Percentiles rank a stretch among this genome's conserved stretches.
These are phyloP conservation scores for Pestalotiopsis sp. DNA, from an alignment of 2,329 filamentous ascomycete genomes.

Conservation along the genomic window DNA sequence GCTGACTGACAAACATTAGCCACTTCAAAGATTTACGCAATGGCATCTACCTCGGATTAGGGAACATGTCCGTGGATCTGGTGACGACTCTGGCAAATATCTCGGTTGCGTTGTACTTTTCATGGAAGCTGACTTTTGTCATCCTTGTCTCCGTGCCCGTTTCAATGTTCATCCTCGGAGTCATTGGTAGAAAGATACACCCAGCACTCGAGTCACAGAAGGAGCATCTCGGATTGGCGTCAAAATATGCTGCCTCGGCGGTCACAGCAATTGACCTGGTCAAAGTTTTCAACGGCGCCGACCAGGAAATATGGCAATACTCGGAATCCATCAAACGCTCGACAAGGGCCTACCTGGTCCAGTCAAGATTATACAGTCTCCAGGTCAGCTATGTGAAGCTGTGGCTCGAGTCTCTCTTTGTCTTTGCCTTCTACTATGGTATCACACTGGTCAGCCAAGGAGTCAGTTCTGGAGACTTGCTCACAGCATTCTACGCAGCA, in stretches of 20 bases:
- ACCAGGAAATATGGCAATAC: slow-evolving; percentile 71
- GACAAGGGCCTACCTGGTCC: slow-evolving; percentile 64
- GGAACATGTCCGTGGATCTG: slow-evolving; percentile 65
- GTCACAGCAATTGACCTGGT: slow-evolving; percentile 80
- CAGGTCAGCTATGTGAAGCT: slow-evolving; percentile 77
- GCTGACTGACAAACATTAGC: slow-evolving; percentile 47
- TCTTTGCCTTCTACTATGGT: slow-evolving; percentile 90
- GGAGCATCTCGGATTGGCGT: slow-evolving; percentile 66
- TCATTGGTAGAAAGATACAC: slow-evolving; percentile 64
- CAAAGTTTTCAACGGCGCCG: slow-evolving; percentile 81
- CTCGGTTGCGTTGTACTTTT: slow-evolving; percentile 73
- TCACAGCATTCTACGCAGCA: slow-evolving; percentile 86
- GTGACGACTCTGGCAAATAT: slow-evolving; percentile 69
- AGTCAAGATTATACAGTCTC: slow-evolving; percentile 68
- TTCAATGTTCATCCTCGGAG: slow-evolving; percentile 60
- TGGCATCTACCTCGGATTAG: slow-evolving; percentile 79
- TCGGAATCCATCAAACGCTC: slow-evolving; percentile 57
- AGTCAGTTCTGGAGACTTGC: slow-evolving; percentile 64
- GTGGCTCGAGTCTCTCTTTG: slow-evolving; percentile 77
- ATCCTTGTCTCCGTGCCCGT: slow-evolving; percentile 75
- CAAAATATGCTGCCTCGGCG: slow-evolving; percentile 71
- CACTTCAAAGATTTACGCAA: slow-evolving; percentile 82
- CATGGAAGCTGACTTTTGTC: slow-evolving; percentile 83
- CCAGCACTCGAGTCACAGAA: slow-evolving; percentile 72
- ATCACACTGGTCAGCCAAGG: slow-evolving; percentile 67